phyloP scores from a whole-genome alignment of 2,329 filamentous ascomycete genomes.

The Fusarium sacchari region DNA sequence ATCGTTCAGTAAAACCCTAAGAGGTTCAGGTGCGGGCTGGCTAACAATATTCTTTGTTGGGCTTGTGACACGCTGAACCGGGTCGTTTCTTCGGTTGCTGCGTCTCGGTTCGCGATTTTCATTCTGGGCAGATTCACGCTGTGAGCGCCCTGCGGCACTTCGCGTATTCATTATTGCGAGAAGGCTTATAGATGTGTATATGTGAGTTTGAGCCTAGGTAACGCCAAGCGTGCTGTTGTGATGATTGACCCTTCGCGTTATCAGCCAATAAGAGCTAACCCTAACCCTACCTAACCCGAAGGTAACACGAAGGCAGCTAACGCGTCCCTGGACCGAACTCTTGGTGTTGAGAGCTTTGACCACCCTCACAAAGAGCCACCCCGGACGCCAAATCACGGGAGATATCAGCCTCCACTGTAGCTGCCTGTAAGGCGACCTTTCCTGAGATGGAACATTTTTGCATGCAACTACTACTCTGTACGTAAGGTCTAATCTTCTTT shows the following conservation, averaged over 20 bases:
- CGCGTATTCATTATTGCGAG: constrained; percentile 32
- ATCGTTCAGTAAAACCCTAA: constrained; percentile 11
- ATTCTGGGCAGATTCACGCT: constrained; percentile 4
- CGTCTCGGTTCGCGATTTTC: constrained; percentile 24
- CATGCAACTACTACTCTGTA: not conserved
- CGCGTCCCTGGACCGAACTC: not conserved
- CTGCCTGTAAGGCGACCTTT: not conserved
- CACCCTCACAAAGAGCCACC: not conserved
- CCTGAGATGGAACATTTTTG: not conserved
- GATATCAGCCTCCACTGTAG: not conserved
- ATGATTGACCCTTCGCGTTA: constrained; percentile 5
- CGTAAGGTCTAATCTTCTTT: not conserved
- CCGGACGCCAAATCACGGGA: not conserved
- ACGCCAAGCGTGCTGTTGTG: not conserved
- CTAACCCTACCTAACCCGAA: constrained; percentile 39
- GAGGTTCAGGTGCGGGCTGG: not conserved
- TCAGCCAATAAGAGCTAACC: constrained; percentile 8
- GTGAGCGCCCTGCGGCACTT: constrained; percentile 20
- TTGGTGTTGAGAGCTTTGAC: constrained; percentile 15
- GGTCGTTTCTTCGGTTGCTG: constrained; percentile 21
- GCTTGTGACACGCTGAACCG: not conserved
- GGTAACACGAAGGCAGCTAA: not conserved
- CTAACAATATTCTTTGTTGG: not conserved
- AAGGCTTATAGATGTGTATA: not conserved
- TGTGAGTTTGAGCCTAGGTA: not conserved